phyloP scores from a whole-genome alignment of 2,329 filamentous ascomycete genomes.

The Neofusicoccum ribis region DNA sequence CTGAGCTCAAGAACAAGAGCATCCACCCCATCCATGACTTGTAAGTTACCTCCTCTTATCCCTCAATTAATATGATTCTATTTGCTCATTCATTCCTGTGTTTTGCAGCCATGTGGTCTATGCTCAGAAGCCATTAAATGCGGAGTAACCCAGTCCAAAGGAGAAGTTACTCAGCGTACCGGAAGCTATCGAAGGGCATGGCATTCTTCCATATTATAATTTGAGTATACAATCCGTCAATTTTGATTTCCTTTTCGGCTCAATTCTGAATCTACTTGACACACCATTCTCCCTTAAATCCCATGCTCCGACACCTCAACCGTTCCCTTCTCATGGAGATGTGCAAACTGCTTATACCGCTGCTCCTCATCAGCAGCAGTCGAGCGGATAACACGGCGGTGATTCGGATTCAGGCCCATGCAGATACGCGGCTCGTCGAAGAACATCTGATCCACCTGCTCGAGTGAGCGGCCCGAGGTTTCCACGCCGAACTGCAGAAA shows the following conservation, averaged over 20 bases:
- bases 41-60: neutral
- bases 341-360: conserved; percentile 25
- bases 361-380: conserved; percentile 28
- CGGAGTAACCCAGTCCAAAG: neutral
- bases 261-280: neutral
- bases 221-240: no score
- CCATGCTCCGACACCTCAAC: neutral
- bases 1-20: conserved; percentile 26
- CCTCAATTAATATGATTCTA: neutral
- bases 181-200: no score
- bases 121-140: neutral
- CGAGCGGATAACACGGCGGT: conserved; percentile 25
- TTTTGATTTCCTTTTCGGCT: neutral
- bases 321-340: neutral
- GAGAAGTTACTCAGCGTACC: no score
- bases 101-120: neutral
- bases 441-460: conserved; percentile 28
- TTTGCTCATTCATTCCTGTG: neutral
- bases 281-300: neutral
- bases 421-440: conserved; percentile 31
- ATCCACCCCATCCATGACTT: conserved; percentile 5
- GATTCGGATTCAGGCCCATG: conserved; percentile 35
- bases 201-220: no score
- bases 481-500: conserved; percentile 3
- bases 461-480: conserved; percentile 14